Evolutionary conservation across 768 basidiomycete genomes (phyloP).

Genomic region (Boletus sp.): DNA sequence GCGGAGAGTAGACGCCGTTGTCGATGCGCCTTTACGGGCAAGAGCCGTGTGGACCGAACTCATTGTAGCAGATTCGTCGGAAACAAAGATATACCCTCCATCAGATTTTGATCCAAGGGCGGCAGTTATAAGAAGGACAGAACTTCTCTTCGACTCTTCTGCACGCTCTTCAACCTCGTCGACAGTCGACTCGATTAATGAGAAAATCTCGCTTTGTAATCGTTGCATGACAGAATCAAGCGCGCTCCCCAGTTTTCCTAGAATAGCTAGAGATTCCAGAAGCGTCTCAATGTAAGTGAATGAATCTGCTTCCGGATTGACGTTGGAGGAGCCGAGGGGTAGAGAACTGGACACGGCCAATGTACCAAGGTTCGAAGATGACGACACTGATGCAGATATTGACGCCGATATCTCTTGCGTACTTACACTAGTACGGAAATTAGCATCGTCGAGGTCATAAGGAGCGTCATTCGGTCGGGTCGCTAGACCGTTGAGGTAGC

Average conservation of each 20-base stretch:
- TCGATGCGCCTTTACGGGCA: conserved; percentile 18
- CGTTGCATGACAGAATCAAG: conserved; percentile 85
- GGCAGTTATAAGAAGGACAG: conserved; percentile 34
- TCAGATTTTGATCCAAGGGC: conserved; percentile 45
- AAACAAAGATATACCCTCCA: conserved; percentile 50
- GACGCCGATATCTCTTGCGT: conserved; percentile 21
- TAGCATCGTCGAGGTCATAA: conserved; percentile 54
- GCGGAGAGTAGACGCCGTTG: conserved; percentile 57
- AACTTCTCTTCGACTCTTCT: conserved; percentile 66
- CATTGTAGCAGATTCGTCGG: conserved; percentile 18
- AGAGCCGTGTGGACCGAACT: conserved; percentile 27
- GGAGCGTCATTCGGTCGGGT: conserved; percentile 79
- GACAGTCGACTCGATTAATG: conserved; percentile 81
- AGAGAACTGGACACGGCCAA: conserved; percentile 18
- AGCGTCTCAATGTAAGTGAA: conserved; percentile 92
- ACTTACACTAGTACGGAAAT: conserved; percentile 22
- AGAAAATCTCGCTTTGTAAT: conserved; percentile 77
- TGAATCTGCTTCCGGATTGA: conserved; percentile 88
- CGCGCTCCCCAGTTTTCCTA: conserved; percentile 83
- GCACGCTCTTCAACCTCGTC: conserved; percentile 91
- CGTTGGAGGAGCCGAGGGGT: conserved; percentile 24
- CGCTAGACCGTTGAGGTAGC: conserved; percentile 63
- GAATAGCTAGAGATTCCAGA: conserved; percentile 86
- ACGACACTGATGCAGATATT: conserved; percentile 22
- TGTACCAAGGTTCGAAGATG: conserved; percentile 24